phyloP scores from a whole-genome alignment of 2,329 filamentous ascomycete genomes.

The Aspergillus quadricinctus region DNA sequence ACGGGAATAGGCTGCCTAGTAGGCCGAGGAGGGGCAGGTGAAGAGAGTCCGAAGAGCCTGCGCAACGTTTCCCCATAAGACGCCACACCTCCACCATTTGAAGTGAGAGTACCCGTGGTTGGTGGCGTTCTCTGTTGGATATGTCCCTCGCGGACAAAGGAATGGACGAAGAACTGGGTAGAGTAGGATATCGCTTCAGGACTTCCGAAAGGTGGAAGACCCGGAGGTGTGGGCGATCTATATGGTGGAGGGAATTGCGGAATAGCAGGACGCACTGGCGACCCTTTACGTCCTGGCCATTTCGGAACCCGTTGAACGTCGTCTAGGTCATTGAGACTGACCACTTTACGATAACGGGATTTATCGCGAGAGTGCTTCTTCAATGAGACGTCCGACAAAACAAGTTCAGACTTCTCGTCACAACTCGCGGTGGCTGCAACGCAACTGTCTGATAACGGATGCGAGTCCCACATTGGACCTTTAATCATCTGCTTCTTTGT shows the following conservation, averaged over 20 bases:
- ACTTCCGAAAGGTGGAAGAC: constrained; percentile 42
- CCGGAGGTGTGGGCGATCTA: constrained; percentile 40
- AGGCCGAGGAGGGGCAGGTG: constrained; percentile 6
- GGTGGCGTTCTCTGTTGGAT: constrained; percentile 1
- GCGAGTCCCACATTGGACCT: constrained; percentile 19
- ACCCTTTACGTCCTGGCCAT: constrained; percentile 21
- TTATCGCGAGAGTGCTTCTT: not conserved
- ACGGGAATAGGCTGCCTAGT: constrained; percentile 21
- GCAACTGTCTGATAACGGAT: constrained; percentile 3
- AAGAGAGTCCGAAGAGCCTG: constrained; percentile 27
- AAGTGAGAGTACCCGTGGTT: not conserved
- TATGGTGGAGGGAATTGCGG: constrained; percentile 36
- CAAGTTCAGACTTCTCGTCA: not conserved
- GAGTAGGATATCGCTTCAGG: constrained; percentile 35
- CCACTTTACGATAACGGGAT: constrained; percentile 15
- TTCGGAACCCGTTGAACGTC: constrained; percentile 15
- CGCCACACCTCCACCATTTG: constrained; percentile 3
- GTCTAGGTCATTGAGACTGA: constrained; percentile 24
- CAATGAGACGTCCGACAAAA: not conserved
- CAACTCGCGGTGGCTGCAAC: not conserved
- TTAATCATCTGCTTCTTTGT: not conserved
- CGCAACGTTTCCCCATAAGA: constrained; percentile 25
- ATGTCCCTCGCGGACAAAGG: constrained; percentile 6
- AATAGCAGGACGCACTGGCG: constrained; percentile 27
- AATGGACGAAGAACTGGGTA: constrained; percentile 20